phyloP scores from a whole-genome alignment of 2,329 filamentous ascomycete genomes.

The Diplodia scrobiculata region DNA sequence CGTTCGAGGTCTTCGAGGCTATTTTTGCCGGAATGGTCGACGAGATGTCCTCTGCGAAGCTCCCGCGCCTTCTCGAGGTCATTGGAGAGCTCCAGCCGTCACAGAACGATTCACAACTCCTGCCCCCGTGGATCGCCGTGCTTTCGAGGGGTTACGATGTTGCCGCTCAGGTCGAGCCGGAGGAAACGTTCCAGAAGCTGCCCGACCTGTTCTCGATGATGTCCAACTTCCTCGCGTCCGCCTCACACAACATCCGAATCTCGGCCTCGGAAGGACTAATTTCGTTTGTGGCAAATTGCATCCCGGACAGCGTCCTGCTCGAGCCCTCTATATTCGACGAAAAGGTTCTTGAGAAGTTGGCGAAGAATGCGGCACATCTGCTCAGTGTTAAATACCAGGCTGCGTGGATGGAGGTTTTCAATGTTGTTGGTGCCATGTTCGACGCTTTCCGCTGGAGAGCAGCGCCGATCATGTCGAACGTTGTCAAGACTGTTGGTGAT shows the following conservation, averaged over 20 bases:
- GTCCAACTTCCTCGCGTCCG: conserved; percentile 77
- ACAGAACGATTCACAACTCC: conserved; percentile 88
- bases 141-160: conserved; percentile 93
- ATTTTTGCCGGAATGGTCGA: conserved; percentile 91
- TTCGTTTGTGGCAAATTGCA: conserved; percentile 86
- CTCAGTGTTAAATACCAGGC: conserved; percentile 89
- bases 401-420: conserved; percentile 94
- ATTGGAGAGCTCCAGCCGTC: conserved; percentile 90
- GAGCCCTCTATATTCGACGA: conserved; percentile 93
- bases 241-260: conserved; percentile 88
- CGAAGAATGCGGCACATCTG: conserved; percentile 70
- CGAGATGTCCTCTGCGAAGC: conserved; percentile 83
- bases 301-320: conserved; percentile 78
- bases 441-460: conserved; percentile 83
- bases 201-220: conserved; percentile 82
- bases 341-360: conserved; percentile 80
- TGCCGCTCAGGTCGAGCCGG: conserved; percentile 80
- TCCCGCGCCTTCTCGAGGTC: conserved; percentile 84
- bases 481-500: conserved; percentile 80
- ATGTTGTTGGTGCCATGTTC: conserved; percentile 82
- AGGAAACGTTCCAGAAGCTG: conserved; percentile 88
- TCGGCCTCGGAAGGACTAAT: conserved; percentile 94
- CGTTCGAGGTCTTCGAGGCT: conserved; percentile 96
- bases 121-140: conserved; percentile 96
- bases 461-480: conserved; percentile 72